Conservation (phyloP, 1,139 yeast species). For the Petasospora rhodanensis region DNA sequence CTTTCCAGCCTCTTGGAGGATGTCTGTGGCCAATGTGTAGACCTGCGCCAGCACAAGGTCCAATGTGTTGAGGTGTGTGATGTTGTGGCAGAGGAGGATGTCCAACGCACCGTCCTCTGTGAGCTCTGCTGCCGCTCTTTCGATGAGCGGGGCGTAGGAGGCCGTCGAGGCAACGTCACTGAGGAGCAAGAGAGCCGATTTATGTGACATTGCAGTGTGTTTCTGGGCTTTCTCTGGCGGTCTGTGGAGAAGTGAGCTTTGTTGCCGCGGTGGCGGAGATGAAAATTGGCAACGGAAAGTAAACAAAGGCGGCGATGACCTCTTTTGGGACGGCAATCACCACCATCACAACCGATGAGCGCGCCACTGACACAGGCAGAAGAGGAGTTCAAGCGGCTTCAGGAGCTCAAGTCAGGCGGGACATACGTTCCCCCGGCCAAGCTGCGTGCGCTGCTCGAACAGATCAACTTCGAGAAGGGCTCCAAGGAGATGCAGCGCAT, state of each 20-base stretch:
- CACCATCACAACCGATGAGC: too few relatives aligned
- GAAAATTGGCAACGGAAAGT: too few relatives aligned
- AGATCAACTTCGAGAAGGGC: constrained; percentile 28
- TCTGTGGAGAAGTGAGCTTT: too few relatives aligned
- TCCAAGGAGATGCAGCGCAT: constrained; percentile 41
- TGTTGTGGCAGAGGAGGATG: constrained; percentile 13
- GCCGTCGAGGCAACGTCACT: constrained; percentile 12
- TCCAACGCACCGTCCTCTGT: constrained; percentile 17
- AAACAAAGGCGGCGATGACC: background rate
- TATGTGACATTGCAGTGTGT: too few relatives aligned
- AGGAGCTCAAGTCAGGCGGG: constrained; percentile 41
- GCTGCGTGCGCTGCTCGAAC: constrained; percentile 39
- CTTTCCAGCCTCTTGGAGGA: constrained; percentile 5
- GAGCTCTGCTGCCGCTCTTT: constrained; percentile 11
- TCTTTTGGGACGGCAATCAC: too few relatives aligned
- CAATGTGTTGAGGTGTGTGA: constrained; percentile 17
- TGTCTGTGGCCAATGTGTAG: constrained; percentile 18
- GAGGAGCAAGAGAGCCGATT: too few relatives aligned
- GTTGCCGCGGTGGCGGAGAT: too few relatives aligned
- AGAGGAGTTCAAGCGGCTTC: constrained; percentile 35
- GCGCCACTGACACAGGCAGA: constrained; percentile 11
- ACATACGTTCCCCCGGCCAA: constrained; percentile 50
- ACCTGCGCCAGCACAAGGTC: constrained; percentile 21
- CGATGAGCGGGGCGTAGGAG: constrained; percentile 19
- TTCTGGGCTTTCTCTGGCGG: too few relatives aligned